Conservation (phyloP, 345 rosid genomes). For the Draba incana region DNA sequence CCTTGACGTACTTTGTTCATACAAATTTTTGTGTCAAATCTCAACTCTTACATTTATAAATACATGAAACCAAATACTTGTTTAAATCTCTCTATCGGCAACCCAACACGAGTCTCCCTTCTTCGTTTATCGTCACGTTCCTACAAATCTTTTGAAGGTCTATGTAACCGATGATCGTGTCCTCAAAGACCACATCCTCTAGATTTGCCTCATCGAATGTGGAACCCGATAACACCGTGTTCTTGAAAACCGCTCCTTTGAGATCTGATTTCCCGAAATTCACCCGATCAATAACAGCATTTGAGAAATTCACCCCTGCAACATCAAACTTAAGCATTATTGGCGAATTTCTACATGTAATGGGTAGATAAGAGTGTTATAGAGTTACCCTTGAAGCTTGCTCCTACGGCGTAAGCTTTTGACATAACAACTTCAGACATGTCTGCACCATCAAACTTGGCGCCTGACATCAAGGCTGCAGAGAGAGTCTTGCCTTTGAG, state of each 20-base stretch:
- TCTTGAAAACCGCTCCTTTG: constrained; percentile 78
- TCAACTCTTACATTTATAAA: constrained; percentile 5
- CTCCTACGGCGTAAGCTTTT: constrained; percentile 95
- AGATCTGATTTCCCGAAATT: constrained; percentile 76
- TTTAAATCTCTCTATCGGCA: constrained; percentile 27
- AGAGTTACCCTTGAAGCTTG: constrained; percentile 82
- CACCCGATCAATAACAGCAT: constrained; percentile 90
- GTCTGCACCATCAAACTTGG: constrained; percentile 98
- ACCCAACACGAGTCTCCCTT: constrained; percentile 47
- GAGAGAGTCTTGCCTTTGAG: constrained; percentile 94
- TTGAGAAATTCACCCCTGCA: constrained; percentile 79
- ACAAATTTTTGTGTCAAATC: constrained; percentile 23
- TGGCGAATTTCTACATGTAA: neutral
- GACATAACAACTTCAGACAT: constrained; percentile 99
- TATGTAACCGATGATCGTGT: constrained; percentile 43
- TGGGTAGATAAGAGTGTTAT: neutral
- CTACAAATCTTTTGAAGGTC: constrained; percentile 47
- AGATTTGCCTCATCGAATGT: constrained; percentile 73
- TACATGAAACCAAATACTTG: neutral
- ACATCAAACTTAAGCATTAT: constrained; percentile 1
- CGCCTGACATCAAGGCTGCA: constrained; percentile 91
- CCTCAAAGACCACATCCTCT: constrained; percentile 56
- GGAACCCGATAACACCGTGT: constrained; percentile 79
- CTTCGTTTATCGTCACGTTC: constrained; percentile 39
- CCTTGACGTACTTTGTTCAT: constrained; percentile 8